These are phyloP conservation scores for Trametes maxima DNA, from an alignment of 768 basidiomycete species.

Conservation along the genomic window DNA sequence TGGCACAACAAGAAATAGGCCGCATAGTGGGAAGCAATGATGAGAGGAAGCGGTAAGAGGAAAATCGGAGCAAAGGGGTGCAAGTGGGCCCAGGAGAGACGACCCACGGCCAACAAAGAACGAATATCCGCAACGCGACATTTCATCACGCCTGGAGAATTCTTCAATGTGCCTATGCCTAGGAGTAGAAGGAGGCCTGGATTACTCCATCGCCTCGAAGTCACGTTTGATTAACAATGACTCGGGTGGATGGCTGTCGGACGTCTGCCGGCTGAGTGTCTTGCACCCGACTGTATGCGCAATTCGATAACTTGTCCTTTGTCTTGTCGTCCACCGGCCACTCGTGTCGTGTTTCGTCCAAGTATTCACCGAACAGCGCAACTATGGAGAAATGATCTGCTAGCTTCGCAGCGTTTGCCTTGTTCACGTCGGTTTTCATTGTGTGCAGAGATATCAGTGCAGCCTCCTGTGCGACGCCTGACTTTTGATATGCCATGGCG, in stretches of 20 bases:
- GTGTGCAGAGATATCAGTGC: not conserved
- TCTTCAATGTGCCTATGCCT: not conserved
- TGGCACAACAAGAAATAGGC: too few species aligned
- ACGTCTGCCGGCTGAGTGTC: too few species aligned
- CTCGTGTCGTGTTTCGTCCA: not conserved
- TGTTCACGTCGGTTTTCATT: not conserved
- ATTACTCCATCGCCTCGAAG: not conserved
- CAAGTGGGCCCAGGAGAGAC: too few species aligned
- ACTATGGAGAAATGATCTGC: not conserved
- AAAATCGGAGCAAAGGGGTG: too few species aligned
- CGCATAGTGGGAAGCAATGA: too few species aligned
- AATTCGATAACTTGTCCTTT: not conserved
- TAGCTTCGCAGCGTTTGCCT: not conserved
- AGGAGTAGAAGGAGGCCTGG: not conserved
- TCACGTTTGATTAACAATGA: not conserved
- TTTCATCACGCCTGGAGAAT: too few species aligned
- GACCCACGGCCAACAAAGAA: too few species aligned
- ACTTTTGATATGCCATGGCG: too few species aligned
- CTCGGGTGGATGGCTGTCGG: too few species aligned
- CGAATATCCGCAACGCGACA: too few species aligned
- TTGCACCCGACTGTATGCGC: not conserved
- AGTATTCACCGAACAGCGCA: not conserved
- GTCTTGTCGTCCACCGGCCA: conserved; percentile 1
- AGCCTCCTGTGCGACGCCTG: too few species aligned
- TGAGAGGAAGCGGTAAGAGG: too few species aligned